A percentile compares a stretch with the other conserved stretches of the same genome.
Conservation (phyloP, 768 basidiomycete species). For the Termitomyces sp. region DNA sequence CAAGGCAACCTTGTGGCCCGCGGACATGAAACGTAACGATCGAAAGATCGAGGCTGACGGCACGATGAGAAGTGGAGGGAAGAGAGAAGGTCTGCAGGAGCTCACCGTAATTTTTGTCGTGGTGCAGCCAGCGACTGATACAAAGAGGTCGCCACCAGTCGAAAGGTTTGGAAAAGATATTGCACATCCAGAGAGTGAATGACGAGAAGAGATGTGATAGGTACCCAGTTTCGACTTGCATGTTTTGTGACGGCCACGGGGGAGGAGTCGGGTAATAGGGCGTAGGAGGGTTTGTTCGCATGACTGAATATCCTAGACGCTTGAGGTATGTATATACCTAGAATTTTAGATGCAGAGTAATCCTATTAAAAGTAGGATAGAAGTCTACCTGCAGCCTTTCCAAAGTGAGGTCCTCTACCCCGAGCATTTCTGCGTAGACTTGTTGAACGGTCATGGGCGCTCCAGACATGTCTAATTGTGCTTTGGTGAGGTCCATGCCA, state of each 20-base stretch:
- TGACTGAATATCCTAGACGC: conserved; percentile 86
- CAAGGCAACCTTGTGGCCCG: conserved; percentile 52
- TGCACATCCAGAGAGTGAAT: conserved; percentile 28
- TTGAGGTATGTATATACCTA: conserved; percentile 93
- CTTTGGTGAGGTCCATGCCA: conserved; percentile 23
- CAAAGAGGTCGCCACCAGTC: conserved; percentile 68
- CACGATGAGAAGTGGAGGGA: not conserved
- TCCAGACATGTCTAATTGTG: conserved; percentile 41
- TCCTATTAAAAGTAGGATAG: not conserved
- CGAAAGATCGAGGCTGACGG: conserved; percentile 59
- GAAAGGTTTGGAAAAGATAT: conserved; percentile 24
- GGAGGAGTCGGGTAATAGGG: conserved; percentile 34
- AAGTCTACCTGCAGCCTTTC: conserved; percentile 81
- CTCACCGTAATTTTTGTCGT: conserved; percentile 50
- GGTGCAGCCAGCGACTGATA: conserved; percentile 40
- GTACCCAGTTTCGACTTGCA: conserved; percentile 1
- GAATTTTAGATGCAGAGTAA: not conserved
- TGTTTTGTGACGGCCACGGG: conserved; percentile 17
- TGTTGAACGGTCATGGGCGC: conserved; percentile 90
- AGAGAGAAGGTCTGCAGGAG: not conserved
- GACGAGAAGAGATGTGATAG: conserved; percentile 25
- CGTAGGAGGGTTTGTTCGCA: conserved; percentile 44
- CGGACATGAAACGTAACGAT: conserved; percentile 66
- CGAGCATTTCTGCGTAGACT: conserved; percentile 83
- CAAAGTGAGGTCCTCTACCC: conserved; percentile 66